Conservation (phyloP, 306 rosid genomes). For the Sesbania bispinosa region DNA sequence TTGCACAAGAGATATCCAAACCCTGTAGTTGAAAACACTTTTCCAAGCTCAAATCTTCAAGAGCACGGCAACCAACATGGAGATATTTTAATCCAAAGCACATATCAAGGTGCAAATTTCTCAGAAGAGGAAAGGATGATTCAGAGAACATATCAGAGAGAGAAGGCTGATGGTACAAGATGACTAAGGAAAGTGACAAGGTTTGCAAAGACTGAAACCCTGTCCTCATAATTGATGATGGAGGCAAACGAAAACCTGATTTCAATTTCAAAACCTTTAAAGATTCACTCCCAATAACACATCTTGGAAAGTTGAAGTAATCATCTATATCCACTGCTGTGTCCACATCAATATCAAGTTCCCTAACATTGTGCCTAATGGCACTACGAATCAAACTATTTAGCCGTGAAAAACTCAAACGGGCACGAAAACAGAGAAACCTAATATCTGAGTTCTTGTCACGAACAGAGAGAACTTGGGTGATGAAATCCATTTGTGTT, state of each 20-base stretch:
- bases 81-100: constrained; percentile 56
- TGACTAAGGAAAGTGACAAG: constrained; percentile 43
- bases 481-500: constrained; percentile 37
- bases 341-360: constrained; percentile 55
- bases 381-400: constrained; percentile 61
- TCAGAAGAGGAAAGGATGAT: constrained; percentile 52
- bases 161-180: constrained; percentile 44
- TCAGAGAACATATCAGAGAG: constrained; percentile 56
- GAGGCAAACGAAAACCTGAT: constrained; percentile 79
- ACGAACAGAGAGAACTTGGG: constrained; percentile 47
- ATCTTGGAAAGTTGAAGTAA: constrained; percentile 70
- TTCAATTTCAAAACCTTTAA: constrained; percentile 44
- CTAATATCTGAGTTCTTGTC: constrained; percentile 53
- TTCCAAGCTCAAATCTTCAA: constrained; percentile 49
- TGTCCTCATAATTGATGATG: constrained; percentile 46
- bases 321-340: constrained; percentile 51
- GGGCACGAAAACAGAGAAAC: constrained; percentile 51
- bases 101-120: constrained; percentile 43
- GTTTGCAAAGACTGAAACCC: constrained; percentile 54
- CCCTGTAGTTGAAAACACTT: constrained; percentile 48
- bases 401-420: constrained; percentile 56
- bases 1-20: constrained; percentile 48
- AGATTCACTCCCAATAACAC: constrained; percentile 49
- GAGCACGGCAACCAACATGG: constrained; percentile 43
- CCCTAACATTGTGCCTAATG: constrained; percentile 52